Conservation (phyloP, 108 stramenopile genomes). For the Stephanodiscus minutulus region DNA sequence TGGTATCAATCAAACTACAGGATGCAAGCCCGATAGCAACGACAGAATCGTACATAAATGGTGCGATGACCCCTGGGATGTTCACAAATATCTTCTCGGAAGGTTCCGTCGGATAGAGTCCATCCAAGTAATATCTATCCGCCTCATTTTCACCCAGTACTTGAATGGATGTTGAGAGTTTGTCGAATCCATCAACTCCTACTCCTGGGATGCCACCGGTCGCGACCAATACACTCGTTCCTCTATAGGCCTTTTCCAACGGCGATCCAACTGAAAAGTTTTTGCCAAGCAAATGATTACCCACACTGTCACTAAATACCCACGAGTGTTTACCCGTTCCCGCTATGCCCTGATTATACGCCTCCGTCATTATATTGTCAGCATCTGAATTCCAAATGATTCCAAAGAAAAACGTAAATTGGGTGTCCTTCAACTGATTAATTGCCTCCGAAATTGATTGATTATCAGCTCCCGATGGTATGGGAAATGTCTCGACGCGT, state of each 20-base stretch:
- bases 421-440: conserved; percentile 5
- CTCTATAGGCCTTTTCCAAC: conserved; percentile 45
- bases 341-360: conserved; percentile 48
- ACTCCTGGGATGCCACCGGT: conserved; percentile 25
- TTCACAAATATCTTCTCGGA: conserved; percentile 1
- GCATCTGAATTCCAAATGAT: neutral
- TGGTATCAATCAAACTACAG: conserved; percentile 22
- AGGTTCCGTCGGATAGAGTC: neutral
- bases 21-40: conserved; percentile 61
- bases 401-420: conserved; percentile 49
- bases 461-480: neutral
- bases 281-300: conserved; percentile 16
- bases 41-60: conserved; percentile 58
- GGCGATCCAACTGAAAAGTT: conserved; percentile 36
- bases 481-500: conserved; percentile 3
- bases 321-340: conserved; percentile 52
- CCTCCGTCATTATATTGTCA: conserved; percentile 44
- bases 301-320: conserved; percentile 55
- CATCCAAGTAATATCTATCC: conserved; percentile 5
- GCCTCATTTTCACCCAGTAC: conserved; percentile 18
- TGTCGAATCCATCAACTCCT: conserved; percentile 39
- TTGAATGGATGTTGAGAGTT: conserved; percentile 14
- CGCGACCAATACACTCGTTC: conserved; percentile 28
- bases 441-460: conserved; percentile 4
- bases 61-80: neutral